Evolutionary conservation across 192 early-diverging fungal genomes (phyloP).

Genomic region (Umbelopsis isabellina): DNA sequence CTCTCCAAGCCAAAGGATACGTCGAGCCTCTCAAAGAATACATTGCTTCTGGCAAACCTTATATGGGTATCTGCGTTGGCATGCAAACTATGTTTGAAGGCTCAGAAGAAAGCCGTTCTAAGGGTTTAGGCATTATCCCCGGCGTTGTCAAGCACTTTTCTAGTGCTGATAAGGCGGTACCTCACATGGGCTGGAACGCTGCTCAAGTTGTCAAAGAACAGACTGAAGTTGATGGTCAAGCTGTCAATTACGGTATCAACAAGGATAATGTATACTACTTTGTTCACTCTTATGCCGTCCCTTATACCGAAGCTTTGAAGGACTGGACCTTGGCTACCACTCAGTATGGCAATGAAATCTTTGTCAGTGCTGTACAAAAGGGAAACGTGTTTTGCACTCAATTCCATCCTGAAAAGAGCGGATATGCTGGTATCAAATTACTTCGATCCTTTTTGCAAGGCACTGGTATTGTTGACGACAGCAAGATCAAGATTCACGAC

Average conservation of each 20-base stretch:
- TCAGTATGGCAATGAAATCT: conserved; percentile 85
- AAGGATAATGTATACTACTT: conserved; percentile 86
- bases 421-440: conserved; percentile 82
- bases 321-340: conserved; percentile 85
- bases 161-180: conserved; percentile 78
- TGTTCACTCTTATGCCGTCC: conserved; percentile 95
- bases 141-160: conserved; percentile 72
- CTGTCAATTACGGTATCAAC: conserved; percentile 41
- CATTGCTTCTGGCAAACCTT: conserved; percentile 83
- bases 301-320: conserved; percentile 56
- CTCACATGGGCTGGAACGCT: conserved; percentile 99
- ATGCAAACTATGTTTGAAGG: conserved; percentile 94
- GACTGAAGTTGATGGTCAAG: conserved; percentile 25
- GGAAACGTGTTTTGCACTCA: conserved; percentile 96
- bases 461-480: conserved; percentile 33
- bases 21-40: conserved; percentile 82
- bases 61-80: conserved; percentile 99
- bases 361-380: conserved; percentile 81
- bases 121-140: conserved; percentile 86
- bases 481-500: not conserved
- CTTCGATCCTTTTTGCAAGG: conserved; percentile 80
- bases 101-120: conserved; percentile 82
- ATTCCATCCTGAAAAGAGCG: conserved; percentile 99
- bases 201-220: conserved; percentile 50
- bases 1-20: conserved; percentile 74